A percentile compares a stretch with the other conserved stretches of the same genome.
phyloP scores from a whole-genome alignment of 2,329 filamentous ascomycete genomes.

The Colletotrichum lupini region DNA sequence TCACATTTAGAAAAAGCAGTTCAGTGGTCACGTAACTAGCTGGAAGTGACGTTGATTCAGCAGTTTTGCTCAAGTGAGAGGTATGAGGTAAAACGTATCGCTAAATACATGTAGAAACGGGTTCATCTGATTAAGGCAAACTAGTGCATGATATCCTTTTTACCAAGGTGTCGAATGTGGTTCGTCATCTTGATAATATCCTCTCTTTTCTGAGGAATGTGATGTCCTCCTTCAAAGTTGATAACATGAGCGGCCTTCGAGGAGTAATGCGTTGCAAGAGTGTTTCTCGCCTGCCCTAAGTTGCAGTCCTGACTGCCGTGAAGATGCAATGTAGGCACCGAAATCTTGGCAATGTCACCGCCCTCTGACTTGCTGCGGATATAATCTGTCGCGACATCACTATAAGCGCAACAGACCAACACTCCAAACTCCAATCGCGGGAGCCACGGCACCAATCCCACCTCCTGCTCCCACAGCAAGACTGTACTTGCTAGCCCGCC shows the following conservation, averaged over 20 bases:
- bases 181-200: neutral
- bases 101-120: too few relatives aligned
- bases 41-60: too few relatives aligned
- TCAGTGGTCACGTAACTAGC: too few relatives aligned
- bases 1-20: too few relatives aligned
- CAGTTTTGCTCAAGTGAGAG: too few relatives aligned
- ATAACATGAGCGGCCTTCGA: neutral
- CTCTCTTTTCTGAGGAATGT: neutral
- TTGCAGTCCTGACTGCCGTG: slow-evolving; percentile 7
- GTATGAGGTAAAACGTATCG: too few relatives aligned
- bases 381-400: neutral
- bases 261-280: slow-evolving; percentile 3
- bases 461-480: neutral
- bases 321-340: slow-evolving; percentile 2
- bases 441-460: neutral
- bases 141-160: too few relatives aligned
- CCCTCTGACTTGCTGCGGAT: neutral
- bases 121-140: too few relatives aligned
- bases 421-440: slow-evolving; percentile 11
- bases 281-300: neutral
- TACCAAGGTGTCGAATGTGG: neutral
- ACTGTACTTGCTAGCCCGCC: neutral
- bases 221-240: neutral
- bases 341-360: neutral
- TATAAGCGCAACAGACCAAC: slow-evolving; percentile 5